phyloP scores from a whole-genome alignment of 768 basidiomycete genomes.

The Lentinula edodes region DNA sequence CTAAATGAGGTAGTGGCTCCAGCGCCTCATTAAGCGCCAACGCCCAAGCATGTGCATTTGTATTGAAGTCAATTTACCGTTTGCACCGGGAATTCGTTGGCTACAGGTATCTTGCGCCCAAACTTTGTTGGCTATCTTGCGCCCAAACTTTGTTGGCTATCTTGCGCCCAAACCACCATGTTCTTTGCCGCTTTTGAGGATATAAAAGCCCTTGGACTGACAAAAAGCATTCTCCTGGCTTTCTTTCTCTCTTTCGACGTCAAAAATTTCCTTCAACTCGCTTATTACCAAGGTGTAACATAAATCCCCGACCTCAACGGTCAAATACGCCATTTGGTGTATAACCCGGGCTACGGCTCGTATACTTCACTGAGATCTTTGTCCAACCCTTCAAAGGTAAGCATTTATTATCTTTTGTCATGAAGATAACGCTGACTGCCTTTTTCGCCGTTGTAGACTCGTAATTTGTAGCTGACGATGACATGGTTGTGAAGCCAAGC shows the following conservation, averaged over 20 bases:
- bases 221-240: slow-evolving; percentile 31
- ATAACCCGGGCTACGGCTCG: neutral
- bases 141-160: slow-evolving; percentile 30
- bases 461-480: neutral
- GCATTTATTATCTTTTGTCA: neutral
- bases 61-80: neutral
- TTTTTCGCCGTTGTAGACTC: neutral
- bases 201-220: slow-evolving; percentile 66
- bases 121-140: slow-evolving; percentile 2
- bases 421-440: neutral
- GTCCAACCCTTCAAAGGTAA: neutral
- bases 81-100: neutral
- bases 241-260: neutral
- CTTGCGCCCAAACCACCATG: slow-evolving; percentile 55
- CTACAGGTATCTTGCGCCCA: slow-evolving; percentile 39
- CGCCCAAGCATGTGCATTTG: neutral
- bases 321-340: neutral
- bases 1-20: neutral
- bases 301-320: neutral
- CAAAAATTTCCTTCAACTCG: neutral
- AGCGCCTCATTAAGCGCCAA: neutral
- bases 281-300: neutral
- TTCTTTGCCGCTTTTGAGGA: slow-evolving; percentile 89
- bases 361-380: neutral
- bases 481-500: neutral